phyloP scores from a whole-genome alignment of 768 basidiomycete genomes.

The Kwoniella newhampshirensis region DNA sequence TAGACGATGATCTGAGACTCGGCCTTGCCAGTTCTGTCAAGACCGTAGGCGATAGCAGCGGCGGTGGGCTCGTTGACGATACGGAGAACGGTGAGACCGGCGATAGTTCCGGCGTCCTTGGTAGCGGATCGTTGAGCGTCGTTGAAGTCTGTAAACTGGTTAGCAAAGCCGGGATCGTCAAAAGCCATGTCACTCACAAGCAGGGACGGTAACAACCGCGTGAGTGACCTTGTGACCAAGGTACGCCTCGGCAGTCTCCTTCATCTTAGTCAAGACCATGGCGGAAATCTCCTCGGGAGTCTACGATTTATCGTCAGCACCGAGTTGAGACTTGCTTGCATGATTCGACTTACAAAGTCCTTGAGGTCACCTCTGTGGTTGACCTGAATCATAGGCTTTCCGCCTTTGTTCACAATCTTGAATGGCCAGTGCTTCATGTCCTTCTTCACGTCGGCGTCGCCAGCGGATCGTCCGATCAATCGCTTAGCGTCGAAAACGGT shows the following conservation, averaged over 20 bases:
- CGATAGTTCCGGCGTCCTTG: slow-evolving; percentile 93
- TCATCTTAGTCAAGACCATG: slow-evolving; percentile 68
- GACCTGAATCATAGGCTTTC: slow-evolving; percentile 57
- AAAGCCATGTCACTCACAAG: too few species aligned
- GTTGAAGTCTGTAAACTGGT: slow-evolving; percentile 68
- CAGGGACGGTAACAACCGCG: slow-evolving; percentile 70
- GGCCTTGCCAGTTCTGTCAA: slow-evolving; percentile 85
- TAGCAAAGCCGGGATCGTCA: slow-evolving; percentile 9
- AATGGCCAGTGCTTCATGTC: slow-evolving; percentile 59
- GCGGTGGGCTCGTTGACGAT: slow-evolving; percentile 99
- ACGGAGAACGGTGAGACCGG: slow-evolving; percentile 92
- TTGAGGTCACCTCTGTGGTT: slow-evolving; percentile 64
- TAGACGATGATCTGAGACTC: slow-evolving; percentile 97
- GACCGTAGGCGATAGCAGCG: slow-evolving; percentile 93
- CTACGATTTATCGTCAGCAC: slow-evolving; percentile 24
- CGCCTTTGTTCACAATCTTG: slow-evolving; percentile 55
- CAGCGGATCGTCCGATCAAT: slow-evolving; percentile 87
- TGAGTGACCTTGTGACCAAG: slow-evolving; percentile 66
- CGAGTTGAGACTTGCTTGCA: not conserved
- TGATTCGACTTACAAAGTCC: slow-evolving; percentile 42
- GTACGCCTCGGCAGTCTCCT: slow-evolving; percentile 70
- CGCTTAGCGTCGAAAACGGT: slow-evolving; percentile 97
- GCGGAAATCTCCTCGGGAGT: slow-evolving; percentile 69
- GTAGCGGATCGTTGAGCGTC: slow-evolving; percentile 98
- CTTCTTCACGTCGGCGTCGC: slow-evolving; percentile 57